Evolutionary conservation across 768 basidiomycete species (phyloP).

Genomic region (Lactarius trivialis): DNA sequence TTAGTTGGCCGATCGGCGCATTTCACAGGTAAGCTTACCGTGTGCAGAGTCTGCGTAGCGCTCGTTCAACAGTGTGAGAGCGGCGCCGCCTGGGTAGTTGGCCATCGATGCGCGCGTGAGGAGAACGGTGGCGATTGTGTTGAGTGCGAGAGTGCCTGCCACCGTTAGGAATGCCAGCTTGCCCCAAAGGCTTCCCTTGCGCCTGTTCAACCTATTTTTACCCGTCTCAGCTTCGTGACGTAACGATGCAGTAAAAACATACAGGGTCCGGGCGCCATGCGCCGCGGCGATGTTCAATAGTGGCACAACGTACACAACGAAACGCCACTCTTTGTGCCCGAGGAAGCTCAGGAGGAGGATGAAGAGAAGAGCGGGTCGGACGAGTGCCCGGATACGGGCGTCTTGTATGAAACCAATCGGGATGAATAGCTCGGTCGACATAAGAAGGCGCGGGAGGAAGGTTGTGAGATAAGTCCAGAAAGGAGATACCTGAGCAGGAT

Average conservation of each 20-base stretch:
- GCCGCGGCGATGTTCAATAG: conserved; percentile 76
- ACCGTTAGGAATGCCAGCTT: conserved; percentile 42
- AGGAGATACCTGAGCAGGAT: conserved; percentile 55
- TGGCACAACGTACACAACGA: conserved; percentile 84
- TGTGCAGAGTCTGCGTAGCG: conserved; percentile 33
- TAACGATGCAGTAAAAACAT: conserved; percentile 28
- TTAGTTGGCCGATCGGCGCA: conserved; percentile 1
- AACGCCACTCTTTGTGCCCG: conserved; percentile 97
- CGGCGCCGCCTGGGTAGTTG: conserved; percentile 90
- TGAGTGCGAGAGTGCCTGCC: conserved; percentile 44
- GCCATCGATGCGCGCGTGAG: conserved; percentile 50
- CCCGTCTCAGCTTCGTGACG: neutral
- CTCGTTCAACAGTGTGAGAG: conserved; percentile 57
- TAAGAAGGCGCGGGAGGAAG: conserved; percentile 72
- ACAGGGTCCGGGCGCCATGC: conserved; percentile 58
- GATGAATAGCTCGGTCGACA: conserved; percentile 56
- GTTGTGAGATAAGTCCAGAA: conserved; percentile 55
- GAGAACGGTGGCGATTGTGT: conserved; percentile 47
- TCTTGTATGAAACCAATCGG: conserved; percentile 46
- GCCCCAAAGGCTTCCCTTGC: conserved; percentile 44
- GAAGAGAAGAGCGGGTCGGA: conserved; percentile 48
- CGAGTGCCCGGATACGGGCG: conserved; percentile 41
- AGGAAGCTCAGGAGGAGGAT: conserved; percentile 63
- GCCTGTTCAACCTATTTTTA: conserved; percentile 36
- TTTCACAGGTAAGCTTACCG: conserved; percentile 25